A percentile compares a stretch with the other conserved stretches of the same genome.
Conservation (phyloP, 2,329 filamentous ascomycete genomes). For the Dactylellina parvicollis region DNA sequence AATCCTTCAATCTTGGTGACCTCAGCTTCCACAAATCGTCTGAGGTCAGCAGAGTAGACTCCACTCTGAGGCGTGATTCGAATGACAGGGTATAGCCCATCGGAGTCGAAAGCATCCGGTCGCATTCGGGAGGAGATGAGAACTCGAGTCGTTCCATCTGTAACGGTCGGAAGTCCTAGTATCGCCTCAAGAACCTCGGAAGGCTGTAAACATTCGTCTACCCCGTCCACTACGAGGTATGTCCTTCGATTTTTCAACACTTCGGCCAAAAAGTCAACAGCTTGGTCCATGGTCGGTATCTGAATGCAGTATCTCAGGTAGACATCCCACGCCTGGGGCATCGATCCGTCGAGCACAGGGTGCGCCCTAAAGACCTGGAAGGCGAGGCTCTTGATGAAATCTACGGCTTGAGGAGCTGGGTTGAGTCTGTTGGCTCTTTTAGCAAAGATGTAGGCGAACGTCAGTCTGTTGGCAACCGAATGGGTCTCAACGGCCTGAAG, state of each 20-base stretch:
- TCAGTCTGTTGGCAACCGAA: conserved; percentile 8
- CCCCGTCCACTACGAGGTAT: conserved; percentile 49
- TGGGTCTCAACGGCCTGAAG: conserved; percentile 50
- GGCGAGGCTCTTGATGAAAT: conserved; percentile 49
- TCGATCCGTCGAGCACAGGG: conserved; percentile 2
- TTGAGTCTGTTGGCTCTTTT: conserved; percentile 53
- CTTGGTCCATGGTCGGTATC: conserved; percentile 42
- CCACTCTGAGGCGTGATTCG: conserved; percentile 39
- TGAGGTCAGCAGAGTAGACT: conserved; percentile 49
- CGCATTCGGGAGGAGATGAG: conserved; percentile 52
- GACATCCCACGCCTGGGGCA: conserved; percentile 34
- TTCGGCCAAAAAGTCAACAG: conserved; percentile 43
- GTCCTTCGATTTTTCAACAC: conserved; percentile 42
- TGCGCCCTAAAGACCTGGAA: conserved; percentile 43
- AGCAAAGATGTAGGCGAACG: conserved; percentile 48
- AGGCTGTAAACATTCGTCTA: conserved; percentile 49
- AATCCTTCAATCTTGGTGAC: conserved; percentile 48
- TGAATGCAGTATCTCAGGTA: conserved; percentile 34
- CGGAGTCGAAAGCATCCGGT: conserved; percentile 50
- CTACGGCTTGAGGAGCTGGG: conserved; percentile 44
- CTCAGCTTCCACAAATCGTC: conserved; percentile 47
- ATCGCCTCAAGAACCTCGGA: conserved; percentile 50
- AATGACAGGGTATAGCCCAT: conserved; percentile 48
- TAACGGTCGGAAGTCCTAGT: conserved; percentile 44
- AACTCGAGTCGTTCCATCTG: conserved; percentile 36